Evolutionary conservation across 164 flowering plant genomes (phyloP).

Genomic region (Hamamelis virginiana): DNA sequence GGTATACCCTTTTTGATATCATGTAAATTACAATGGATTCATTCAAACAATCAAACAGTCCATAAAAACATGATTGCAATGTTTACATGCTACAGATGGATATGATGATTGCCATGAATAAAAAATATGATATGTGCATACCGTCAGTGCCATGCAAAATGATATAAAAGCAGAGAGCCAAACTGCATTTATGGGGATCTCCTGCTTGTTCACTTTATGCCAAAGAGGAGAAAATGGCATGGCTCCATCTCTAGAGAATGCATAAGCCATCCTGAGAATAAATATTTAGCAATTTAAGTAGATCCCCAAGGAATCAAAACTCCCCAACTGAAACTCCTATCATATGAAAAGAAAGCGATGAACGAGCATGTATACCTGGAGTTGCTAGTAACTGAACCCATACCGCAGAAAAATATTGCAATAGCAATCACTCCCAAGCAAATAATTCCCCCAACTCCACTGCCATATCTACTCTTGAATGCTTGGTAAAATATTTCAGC

Average conservation of each 20-base stretch:
- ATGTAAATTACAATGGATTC: too few relatives aligned
- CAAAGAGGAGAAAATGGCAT: slow-evolving; percentile 87
- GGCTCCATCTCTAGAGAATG: slow-evolving; percentile 98
- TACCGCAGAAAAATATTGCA: slow-evolving; percentile 92
- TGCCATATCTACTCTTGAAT: slow-evolving; percentile 83
- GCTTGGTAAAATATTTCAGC: slow-evolving; percentile 82
- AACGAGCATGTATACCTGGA: slow-evolving; percentile 57
- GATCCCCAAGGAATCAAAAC: background rate
- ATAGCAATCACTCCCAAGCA: slow-evolving; percentile 84
- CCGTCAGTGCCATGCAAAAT: slow-evolving; percentile 95
- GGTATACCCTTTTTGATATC: too few relatives aligned
- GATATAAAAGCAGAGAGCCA: slow-evolving; percentile 79
- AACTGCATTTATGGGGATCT: slow-evolving; percentile 90
- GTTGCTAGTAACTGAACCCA: slow-evolving; percentile 84
- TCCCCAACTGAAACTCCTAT: background rate
- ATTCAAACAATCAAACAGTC: too few relatives aligned
- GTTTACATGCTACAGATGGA: background rate
- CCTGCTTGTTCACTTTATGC: slow-evolving; percentile 91
- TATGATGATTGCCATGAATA: background rate
- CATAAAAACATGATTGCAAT: background rate
- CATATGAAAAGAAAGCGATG: background rate
- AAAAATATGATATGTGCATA: slow-evolving; percentile 24
- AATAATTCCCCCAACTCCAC: slow-evolving; percentile 83
- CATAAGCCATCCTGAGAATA: slow-evolving; percentile 81
- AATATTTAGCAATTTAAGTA: slow-evolving; percentile 1